Percentiles rank a stretch among this genome's conserved stretches.
phyloP scores from a whole-genome alignment of 2,329 filamentous ascomycete species.

The Onygenales sp. region DNA sequence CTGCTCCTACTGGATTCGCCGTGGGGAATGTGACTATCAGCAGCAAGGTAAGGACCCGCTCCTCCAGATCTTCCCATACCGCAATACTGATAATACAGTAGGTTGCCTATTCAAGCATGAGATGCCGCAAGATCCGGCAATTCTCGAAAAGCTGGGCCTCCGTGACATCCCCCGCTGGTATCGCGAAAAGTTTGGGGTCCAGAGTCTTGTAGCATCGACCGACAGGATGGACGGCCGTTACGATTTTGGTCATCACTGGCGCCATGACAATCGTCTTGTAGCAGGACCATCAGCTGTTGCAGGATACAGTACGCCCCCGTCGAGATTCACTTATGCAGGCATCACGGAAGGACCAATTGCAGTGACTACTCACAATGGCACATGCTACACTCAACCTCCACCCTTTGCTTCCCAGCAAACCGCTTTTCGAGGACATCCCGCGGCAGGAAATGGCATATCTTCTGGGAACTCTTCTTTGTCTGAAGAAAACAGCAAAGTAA shows the following conservation, averaged over 20 bases:
- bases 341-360: not conserved
- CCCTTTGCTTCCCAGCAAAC: not conserved
- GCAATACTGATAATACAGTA: conserved; percentile 10
- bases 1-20: conserved; percentile 73
- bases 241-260: conserved; percentile 1
- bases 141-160: conserved; percentile 61
- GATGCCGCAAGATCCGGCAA: conserved; percentile 63
- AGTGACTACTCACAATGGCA: not conserved
- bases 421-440: not conserved
- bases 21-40: conserved; percentile 73
- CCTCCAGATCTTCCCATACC: not conserved
- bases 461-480: not conserved
- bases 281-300: too few relatives aligned
- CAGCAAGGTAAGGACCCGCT: conserved; percentile 50
- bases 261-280: not conserved
- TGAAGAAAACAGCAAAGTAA: not conserved
- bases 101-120: conserved; percentile 83
- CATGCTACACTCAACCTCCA: not conserved
- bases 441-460: not conserved
- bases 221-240: not conserved
- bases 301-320: not conserved
- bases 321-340: not conserved
- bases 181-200: conserved; percentile 35
- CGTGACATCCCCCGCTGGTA: conserved; percentile 48
- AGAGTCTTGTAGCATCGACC: not conserved